Evolutionary conservation across 306 rosid species (phyloP).

Genomic region (Casuarina equisetifolia): DNA sequence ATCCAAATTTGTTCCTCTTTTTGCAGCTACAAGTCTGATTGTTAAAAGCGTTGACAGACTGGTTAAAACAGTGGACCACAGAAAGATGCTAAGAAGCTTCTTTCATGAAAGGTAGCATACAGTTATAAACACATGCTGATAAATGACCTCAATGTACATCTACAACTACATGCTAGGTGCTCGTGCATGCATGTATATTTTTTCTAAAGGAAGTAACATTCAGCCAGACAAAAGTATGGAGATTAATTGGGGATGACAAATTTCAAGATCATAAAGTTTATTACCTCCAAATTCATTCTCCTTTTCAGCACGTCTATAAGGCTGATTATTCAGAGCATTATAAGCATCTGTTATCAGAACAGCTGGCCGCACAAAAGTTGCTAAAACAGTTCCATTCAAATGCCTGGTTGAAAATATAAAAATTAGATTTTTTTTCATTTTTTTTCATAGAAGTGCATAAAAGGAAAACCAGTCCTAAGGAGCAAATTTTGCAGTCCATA

Average conservation of each 20-base stretch:
- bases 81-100: constrained; percentile 45
- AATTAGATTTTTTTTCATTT: constrained; percentile 25
- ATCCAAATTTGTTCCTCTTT: constrained; percentile 47
- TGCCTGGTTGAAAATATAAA: constrained; percentile 66
- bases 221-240: constrained; percentile 1
- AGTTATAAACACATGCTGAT: constrained; percentile 4
- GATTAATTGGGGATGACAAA: background rate
- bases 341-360: constrained; percentile 96
- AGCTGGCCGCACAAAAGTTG: constrained; percentile 90
- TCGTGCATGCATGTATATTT: background rate
- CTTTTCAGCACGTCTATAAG: constrained; percentile 88
- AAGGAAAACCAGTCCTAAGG: background rate
- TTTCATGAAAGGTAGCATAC: background rate
- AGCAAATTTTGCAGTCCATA: background rate
- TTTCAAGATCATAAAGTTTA: constrained; percentile 24
- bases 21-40: constrained; percentile 51
- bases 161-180: background rate
- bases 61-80: constrained; percentile 50
- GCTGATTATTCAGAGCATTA: constrained; percentile 96
- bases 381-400: constrained; percentile 86
- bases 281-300: constrained; percentile 96
- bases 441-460: constrained; percentile 3
- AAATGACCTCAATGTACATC: background rate
- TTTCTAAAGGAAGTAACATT: background rate
- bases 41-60: constrained; percentile 51